A percentile compares a stretch with the other conserved stretches of the same genome.
phyloP scores from a whole-genome alignment of 2,329 filamentous ascomycete species.

The Sporothrix pseudoabietina region DNA sequence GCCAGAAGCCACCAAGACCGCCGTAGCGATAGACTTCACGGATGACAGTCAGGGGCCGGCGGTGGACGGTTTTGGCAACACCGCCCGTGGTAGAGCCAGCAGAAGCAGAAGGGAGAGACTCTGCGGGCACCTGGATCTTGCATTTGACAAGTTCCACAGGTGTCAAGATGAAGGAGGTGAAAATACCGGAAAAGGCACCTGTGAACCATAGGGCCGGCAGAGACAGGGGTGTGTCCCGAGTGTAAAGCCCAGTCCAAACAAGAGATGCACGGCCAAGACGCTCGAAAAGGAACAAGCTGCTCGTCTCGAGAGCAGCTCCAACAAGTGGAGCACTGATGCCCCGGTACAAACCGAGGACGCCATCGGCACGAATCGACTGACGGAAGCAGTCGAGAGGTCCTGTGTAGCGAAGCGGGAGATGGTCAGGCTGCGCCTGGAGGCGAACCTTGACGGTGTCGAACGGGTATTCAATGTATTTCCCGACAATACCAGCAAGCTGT shows the following conservation, averaged over 20 bases:
- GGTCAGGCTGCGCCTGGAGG: conserved; percentile 90
- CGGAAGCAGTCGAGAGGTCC: conserved; percentile 93
- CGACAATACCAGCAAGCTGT: conserved; percentile 78
- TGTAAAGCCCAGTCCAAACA: conserved; percentile 54
- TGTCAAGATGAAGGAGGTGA: conserved; percentile 84
- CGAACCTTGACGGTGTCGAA: conserved; percentile 99
- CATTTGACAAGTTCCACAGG: conserved; percentile 98
- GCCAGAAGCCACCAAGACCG: conserved; percentile 87
- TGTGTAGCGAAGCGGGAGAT: conserved; percentile 75
- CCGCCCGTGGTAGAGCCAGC: conserved; percentile 47
- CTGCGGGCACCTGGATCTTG: conserved; percentile 80
- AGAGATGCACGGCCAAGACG: conserved; percentile 69
- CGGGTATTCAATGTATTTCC: conserved; percentile 97
- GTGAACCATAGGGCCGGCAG: conserved; percentile 66
- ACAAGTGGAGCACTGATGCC: conserved; percentile 89
- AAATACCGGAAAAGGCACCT: conserved; percentile 29
- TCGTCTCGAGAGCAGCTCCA: conserved; percentile 89
- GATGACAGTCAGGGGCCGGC: conserved; percentile 69
- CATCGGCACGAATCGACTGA: conserved; percentile 78
- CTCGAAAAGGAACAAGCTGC: conserved; percentile 91
- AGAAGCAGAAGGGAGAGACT: conserved; percentile 50
- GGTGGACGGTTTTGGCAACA: conserved; percentile 45
- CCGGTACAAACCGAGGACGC: conserved; percentile 80
- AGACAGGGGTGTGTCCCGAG: conserved; percentile 63
- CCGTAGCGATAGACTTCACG: conserved; percentile 78